Evolutionary conservation across 2,329 filamentous ascomycete species (phyloP).

Genomic region (Trichoderma sp.): DNA sequence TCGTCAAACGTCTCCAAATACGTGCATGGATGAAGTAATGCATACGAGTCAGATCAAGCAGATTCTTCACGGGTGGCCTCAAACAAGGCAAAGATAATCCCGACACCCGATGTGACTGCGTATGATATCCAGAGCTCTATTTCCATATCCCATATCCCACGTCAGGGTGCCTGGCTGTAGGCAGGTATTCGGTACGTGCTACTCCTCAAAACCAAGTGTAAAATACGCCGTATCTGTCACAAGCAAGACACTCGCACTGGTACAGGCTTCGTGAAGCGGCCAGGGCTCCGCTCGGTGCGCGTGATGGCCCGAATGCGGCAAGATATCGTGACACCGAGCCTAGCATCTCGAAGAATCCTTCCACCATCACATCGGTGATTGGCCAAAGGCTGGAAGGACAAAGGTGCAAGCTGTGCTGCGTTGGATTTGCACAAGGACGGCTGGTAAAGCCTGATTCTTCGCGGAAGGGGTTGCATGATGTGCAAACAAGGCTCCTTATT

Average conservation of each 20-base stretch:
- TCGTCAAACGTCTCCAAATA: not conserved
- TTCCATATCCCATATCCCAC: not conserved
- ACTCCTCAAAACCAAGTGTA: not conserved
- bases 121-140: not conserved
- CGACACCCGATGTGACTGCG: constrained; percentile 2
- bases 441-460: not conserved
- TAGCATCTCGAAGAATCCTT: constrained; percentile 2
- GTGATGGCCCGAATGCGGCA: constrained; percentile 25
- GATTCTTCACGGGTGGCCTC: not conserved
- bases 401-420: not conserved
- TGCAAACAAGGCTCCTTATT: not conserved
- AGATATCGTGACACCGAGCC: constrained; percentile 16
- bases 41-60: not conserved
- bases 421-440: not conserved
- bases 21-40: not conserved
- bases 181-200: not conserved
- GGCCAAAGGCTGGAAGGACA: constrained; percentile 1
- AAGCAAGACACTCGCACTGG: not conserved
- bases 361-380: not conserved
- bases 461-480: not conserved
- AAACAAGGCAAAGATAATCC: constrained; percentile 1
- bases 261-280: constrained; percentile 12
- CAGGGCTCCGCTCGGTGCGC: constrained; percentile 19
- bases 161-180: not conserved
- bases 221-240: not conserved